phyloP scores from a whole-genome alignment of 345 rosid genomes.

The Sisymbrium irio region DNA sequence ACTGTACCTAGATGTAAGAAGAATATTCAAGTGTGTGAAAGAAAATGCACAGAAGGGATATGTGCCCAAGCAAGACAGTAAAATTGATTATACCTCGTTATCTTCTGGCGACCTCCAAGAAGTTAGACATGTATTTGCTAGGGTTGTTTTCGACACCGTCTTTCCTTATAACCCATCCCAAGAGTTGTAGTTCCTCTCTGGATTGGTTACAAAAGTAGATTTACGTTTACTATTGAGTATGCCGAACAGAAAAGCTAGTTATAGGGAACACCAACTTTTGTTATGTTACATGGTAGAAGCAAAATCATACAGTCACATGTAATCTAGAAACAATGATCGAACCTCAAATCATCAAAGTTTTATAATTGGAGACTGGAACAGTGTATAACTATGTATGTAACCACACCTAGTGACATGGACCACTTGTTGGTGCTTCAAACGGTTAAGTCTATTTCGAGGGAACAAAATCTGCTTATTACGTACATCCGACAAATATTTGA shows the following conservation, averaged over 20 bases:
- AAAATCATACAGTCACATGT: too few species aligned
- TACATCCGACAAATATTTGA: too few species aligned
- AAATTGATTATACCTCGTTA: slow-evolving; percentile 50
- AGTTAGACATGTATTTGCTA: slow-evolving; percentile 60
- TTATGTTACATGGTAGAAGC: neutral
- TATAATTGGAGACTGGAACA: too few species aligned
- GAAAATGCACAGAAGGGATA: slow-evolving; percentile 39
- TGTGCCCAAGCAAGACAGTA: slow-evolving; percentile 44
- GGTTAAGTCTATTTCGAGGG: too few species aligned
- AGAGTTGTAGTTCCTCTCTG: neutral
- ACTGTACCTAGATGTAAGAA: slow-evolving; percentile 39
- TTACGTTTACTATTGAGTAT: neutral
- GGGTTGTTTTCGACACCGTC: slow-evolving; percentile 78
- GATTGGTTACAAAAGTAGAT: neutral
- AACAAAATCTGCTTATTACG: too few species aligned
- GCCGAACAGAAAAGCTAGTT: slow-evolving; percentile 6
- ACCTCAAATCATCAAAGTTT: too few species aligned
- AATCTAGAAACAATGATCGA: too few species aligned
- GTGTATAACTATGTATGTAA: too few species aligned
- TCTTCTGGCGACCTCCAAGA: slow-evolving; percentile 53
- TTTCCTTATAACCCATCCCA: slow-evolving; percentile 46
- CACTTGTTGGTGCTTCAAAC: too few species aligned
- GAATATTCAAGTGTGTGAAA: slow-evolving; percentile 55
- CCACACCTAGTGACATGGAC: too few species aligned
- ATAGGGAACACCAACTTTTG: neutral